A percentile compares a stretch with the other conserved stretches of the same genome.
Evolutionary conservation across 2,329 filamentous ascomycete genomes (phyloP).

Genomic region (Curvularia sp.): DNA sequence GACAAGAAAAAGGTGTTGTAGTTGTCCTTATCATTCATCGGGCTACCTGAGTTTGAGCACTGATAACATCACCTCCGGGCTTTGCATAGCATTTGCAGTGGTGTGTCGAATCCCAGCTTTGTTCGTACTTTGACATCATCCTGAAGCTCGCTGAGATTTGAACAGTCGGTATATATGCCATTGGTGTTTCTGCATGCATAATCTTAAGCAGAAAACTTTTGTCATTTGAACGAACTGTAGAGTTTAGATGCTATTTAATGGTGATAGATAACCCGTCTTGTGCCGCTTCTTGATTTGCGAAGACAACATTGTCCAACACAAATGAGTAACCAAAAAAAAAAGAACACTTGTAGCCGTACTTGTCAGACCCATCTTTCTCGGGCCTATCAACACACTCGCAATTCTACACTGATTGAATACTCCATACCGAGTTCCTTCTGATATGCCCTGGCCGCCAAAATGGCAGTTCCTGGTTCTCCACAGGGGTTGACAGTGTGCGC

Average conservation of each 20-base stretch:
- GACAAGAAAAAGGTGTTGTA: conserved; percentile 9
- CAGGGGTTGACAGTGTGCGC: not conserved
- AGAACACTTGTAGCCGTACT: not conserved
- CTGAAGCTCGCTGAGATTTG: too few relatives aligned
- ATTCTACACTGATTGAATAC: not conserved
- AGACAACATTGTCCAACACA: not conserved
- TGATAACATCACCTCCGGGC: too few relatives aligned
- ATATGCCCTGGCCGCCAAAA: conserved; percentile 4
- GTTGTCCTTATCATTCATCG: not conserved
- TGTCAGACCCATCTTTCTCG: not conserved
- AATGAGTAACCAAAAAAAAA: too few relatives aligned
- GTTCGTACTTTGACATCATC: not conserved
- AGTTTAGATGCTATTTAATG: not conserved
- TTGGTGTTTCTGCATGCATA: not conserved
- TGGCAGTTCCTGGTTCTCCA: conserved; percentile 5
- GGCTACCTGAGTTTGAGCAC: not conserved
- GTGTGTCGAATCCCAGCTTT: not conserved
- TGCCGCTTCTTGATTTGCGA: not conserved
- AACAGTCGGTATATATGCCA: not conserved
- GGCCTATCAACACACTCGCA: not conserved
- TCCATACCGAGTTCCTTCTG: conserved; percentile 4
- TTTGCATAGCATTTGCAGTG: too few relatives aligned
- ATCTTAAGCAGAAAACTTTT: not conserved
- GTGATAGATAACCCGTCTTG: not conserved
- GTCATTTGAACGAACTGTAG: not conserved